Evolutionary conservation across 164 flowering plant species (phyloP).

Genomic region (Hamamelis virginiana): DNA sequence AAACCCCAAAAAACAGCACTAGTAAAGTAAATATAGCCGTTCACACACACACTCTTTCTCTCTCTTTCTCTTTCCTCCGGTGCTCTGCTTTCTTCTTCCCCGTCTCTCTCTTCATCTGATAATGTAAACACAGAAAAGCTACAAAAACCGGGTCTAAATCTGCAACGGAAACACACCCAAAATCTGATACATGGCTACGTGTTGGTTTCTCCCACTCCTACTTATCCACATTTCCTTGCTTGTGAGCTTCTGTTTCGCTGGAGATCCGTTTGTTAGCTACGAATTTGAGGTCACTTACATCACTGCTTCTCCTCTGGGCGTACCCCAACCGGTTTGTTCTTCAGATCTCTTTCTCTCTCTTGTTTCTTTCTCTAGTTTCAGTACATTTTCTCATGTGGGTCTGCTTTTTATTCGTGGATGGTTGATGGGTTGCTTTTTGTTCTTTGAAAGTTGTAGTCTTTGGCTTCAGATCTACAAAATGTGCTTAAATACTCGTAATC

Average conservation of each 20-base stretch:
- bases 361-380: constrained; percentile 2
- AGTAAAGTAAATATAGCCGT: constrained; percentile 10
- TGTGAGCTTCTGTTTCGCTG: constrained; percentile 39
- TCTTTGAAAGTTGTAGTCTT: constrained; percentile 20
- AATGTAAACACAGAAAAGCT: constrained; percentile 30
- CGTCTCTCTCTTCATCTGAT: constrained; percentile 18
- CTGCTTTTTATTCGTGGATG: constrained; percentile 12
- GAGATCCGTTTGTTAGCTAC: constrained; percentile 45
- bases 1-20: not conserved
- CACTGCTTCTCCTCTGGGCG: constrained; percentile 78
- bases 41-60: not conserved
- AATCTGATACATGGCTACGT: constrained; percentile 33
- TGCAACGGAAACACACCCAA: not conserved
- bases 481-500: not conserved
- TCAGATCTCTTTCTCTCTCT: constrained; percentile 4
- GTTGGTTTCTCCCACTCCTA: constrained; percentile 21
- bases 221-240: constrained; percentile 38
- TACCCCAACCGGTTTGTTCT: constrained; percentile 63
- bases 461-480: constrained; percentile 32
- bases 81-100: not conserved
- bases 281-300: constrained; percentile 69
- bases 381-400: constrained; percentile 10
- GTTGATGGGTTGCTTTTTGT: constrained; percentile 19
- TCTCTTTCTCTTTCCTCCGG: constrained; percentile 13
- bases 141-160: not conserved